Evolutionary conservation across 1,284 basidiomycete species (phyloP).

Genomic region (Tilletia indica): DNA sequence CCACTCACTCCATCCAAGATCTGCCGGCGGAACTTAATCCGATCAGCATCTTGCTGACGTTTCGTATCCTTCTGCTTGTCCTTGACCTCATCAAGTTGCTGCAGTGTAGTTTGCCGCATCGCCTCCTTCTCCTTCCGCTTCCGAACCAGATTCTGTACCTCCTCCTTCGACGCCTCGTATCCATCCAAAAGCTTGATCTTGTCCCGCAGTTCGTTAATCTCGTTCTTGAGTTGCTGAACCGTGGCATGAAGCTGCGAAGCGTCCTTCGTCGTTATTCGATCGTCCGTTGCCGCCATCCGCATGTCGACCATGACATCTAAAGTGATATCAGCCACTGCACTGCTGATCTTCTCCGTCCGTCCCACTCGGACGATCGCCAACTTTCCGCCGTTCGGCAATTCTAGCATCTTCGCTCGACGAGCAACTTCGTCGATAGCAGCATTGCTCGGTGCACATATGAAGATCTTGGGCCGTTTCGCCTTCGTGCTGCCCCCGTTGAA

Average conservation of each 20-base stretch:
- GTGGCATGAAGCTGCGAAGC: constrained; percentile 32
- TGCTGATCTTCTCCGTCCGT: constrained; percentile 73
- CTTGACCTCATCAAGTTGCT: constrained; percentile 44
- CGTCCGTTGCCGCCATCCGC: neutral
- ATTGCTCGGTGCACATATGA: constrained; percentile 96
- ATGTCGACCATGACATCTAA: constrained; percentile 63
- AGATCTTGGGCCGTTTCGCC: constrained; percentile 63
- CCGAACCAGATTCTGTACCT: constrained; percentile 32
- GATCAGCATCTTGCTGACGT: constrained; percentile 45
- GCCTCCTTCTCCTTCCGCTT: constrained; percentile 37
- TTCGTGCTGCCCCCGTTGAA: constrained; percentile 59
- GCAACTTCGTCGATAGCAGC: constrained; percentile 98
- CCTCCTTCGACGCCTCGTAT: constrained; percentile 2
- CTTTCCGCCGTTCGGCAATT: constrained; percentile 65
- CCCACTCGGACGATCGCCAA: constrained; percentile 82
- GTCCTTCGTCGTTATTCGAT: constrained; percentile 18
- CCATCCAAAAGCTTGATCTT: constrained; percentile 34
- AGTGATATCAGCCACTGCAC: constrained; percentile 79
- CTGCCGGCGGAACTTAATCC: constrained; percentile 33
- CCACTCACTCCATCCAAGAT: constrained; percentile 30
- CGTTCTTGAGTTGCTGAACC: constrained; percentile 36
- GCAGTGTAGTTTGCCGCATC: constrained; percentile 35
- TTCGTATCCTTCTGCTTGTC: constrained; percentile 40
- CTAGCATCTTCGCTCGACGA: constrained; percentile 76
- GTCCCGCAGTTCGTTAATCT: constrained; percentile 6